Evolutionary conservation across 108 stramenopile genomes (phyloP).

Genomic region (Epithemia pelagica): DNA sequence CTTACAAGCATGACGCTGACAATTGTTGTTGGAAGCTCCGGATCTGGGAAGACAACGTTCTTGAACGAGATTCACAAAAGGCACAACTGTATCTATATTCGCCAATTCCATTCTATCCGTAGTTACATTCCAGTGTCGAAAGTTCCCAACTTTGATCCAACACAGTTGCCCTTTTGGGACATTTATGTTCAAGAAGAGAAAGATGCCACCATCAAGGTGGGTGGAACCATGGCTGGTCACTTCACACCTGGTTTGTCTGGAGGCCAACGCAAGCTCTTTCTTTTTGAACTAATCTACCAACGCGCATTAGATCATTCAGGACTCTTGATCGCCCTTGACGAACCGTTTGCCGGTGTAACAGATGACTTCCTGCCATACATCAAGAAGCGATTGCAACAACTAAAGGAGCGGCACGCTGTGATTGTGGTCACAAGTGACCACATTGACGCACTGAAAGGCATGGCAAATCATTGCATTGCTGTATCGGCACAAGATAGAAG

Average conservation of each 20-base stretch:
- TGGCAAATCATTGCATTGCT: constrained; percentile 61
- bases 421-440: constrained; percentile 72
- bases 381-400: constrained; percentile 34
- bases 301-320: constrained; percentile 29
- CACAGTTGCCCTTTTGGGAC: constrained; percentile 58
- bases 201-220: constrained; percentile 38
- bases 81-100: constrained; percentile 69
- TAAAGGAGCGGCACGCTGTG: constrained; percentile 52
- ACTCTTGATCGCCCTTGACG: constrained; percentile 51
- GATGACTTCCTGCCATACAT: constrained; percentile 75
- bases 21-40: constrained; percentile 13
- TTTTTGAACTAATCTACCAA: constrained; percentile 64
- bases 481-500: constrained; percentile 56
- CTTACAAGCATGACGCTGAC: constrained; percentile 16
- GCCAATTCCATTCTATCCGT: constrained; percentile 66
- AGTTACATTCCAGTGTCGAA: constrained; percentile 47
- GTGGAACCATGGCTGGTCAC: constrained; percentile 66
- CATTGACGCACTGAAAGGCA: constrained; percentile 39
- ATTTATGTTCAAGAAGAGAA: constrained; percentile 51
- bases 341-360: constrained; percentile 68
- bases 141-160: constrained; percentile 64
- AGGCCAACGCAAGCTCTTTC: constrained; percentile 55
- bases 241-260: constrained; percentile 60
- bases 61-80: constrained; percentile 59
- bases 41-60: constrained; percentile 61